Evolutionary conservation across 2,329 filamentous ascomycete species (phyloP).

Genomic region (Orbilia blumenaviensis): DNA sequence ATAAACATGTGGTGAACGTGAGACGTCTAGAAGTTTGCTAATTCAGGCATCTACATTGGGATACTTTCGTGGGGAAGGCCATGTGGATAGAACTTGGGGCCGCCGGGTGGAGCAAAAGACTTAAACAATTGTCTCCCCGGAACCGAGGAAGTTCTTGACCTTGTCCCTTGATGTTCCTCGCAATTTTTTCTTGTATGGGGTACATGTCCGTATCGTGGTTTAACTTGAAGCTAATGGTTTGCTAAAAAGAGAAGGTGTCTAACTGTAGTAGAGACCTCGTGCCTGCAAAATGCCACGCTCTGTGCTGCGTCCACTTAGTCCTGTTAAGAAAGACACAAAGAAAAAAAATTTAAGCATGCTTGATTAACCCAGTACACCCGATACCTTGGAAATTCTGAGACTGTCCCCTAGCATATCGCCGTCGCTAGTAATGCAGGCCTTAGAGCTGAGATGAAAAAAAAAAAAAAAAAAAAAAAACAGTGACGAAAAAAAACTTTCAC

Average conservation of each 20-base stretch:
- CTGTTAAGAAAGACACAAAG: not conserved
- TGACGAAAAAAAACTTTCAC: too few species aligned
- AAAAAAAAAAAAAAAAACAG: slow-evolving; percentile 1
- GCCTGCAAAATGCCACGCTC: not conserved
- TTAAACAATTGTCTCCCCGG: not conserved
- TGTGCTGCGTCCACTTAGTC: not conserved
- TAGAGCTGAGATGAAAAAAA: not conserved
- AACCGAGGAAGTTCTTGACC: not conserved
- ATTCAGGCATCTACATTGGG: slow-evolving; percentile 27
- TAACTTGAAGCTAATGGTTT: not conserved
- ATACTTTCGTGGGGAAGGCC: slow-evolving; percentile 4
- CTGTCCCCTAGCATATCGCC: slow-evolving; percentile 23
- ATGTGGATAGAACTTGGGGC: slow-evolving; percentile 16
- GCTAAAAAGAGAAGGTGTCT: slow-evolving; percentile 32
- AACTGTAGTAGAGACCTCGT: slow-evolving; percentile 29
- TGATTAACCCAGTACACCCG: not conserved
- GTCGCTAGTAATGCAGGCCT: slow-evolving; percentile 18
- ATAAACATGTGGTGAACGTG: not conserved
- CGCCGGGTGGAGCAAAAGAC: not conserved
- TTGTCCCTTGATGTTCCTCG: not conserved
- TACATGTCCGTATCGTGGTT: not conserved
- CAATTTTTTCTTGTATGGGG: too few species aligned
- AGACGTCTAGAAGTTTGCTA: slow-evolving; percentile 45
- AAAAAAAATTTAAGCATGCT: slow-evolving; percentile 5
- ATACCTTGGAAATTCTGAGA: slow-evolving; percentile 5